Percentiles rank a stretch among this genome's conserved stretches.
phyloP scores from a whole-genome alignment of 495 filamentous ascomycete species.

The Bryoglossum gracile region DNA sequence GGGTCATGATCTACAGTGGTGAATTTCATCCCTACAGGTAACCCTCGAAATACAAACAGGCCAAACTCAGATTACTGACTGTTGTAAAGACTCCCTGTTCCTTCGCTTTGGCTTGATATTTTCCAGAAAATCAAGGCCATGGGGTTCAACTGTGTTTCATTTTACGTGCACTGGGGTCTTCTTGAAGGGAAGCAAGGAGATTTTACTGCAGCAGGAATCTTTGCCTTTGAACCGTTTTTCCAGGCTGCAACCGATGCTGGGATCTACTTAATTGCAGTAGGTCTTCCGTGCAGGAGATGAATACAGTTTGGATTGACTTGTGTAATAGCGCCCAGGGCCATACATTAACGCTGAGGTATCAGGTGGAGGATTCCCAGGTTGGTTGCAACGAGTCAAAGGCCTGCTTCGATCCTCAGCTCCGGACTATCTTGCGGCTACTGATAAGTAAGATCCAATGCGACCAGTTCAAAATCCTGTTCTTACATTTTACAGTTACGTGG shows the following conservation, averaged over 20 bases:
- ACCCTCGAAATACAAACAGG: neutral
- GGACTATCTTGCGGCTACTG: constrained; percentile 55
- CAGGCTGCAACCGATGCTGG: constrained; percentile 39
- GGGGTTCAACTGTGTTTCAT: constrained; percentile 35
- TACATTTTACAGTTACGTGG: neutral
- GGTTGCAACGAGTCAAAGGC: constrained; percentile 52
- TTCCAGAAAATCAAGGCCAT: constrained; percentile 53
- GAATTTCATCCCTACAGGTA: constrained; percentile 49
- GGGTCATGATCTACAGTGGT: constrained; percentile 62
- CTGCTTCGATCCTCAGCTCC: constrained; percentile 48
- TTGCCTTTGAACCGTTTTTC: constrained; percentile 31
- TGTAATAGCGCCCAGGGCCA: constrained; percentile 32
- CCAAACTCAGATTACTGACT: neutral
- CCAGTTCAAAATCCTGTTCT: neutral
- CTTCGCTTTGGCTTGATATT: constrained; percentile 50
- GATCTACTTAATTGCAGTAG: constrained; percentile 47
- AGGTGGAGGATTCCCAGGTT: constrained; percentile 50
- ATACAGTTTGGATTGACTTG: neutral
- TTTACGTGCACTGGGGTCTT: constrained; percentile 25
- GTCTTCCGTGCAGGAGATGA: constrained; percentile 14
- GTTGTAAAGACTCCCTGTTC: constrained; percentile 48
- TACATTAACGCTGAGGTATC: constrained; percentile 52
- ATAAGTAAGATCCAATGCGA: constrained; percentile 40
- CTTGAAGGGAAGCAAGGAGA: constrained; percentile 41
- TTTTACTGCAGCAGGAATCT: constrained; percentile 49